Percentiles rank a stretch among this genome's conserved stretches.
Evolutionary conservation across 306 rosid species (phyloP).

Genomic region (Psophocarpus tetragonolobus): DNA sequence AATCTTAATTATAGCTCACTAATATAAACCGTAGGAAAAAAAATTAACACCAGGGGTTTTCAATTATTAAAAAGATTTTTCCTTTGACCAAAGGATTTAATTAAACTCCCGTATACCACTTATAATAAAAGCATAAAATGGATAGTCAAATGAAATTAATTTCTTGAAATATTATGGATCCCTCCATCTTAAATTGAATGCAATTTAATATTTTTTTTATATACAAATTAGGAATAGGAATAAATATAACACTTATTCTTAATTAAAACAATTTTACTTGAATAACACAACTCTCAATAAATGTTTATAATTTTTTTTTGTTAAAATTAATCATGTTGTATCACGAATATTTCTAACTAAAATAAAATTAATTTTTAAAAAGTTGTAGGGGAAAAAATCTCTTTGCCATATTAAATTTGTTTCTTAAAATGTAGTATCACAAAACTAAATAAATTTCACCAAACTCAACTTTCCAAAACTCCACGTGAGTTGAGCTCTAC

Average conservation of each 20-base stretch:
- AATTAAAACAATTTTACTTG: no score
- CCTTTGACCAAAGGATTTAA: neutral
- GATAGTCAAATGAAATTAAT: neutral
- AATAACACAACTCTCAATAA: no score
- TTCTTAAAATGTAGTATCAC: neutral
- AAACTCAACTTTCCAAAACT: neutral
- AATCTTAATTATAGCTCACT: neutral
- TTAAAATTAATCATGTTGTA: neutral
- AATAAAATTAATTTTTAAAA: neutral
- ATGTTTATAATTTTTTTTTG: neutral
- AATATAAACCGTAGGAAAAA: neutral
- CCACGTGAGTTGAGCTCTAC: neutral
- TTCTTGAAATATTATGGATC: neutral
- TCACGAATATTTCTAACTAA: neutral
- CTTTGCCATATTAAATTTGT: neutral
- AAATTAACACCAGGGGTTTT: neutral
- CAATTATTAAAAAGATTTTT: neutral
- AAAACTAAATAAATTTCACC: neutral
- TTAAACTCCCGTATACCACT: neutral
- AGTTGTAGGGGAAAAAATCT: neutral
- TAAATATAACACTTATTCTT: no score
- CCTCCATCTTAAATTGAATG: no score
- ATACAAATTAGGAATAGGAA: no score
- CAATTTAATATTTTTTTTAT: no score
- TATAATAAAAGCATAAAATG: neutral